Base-by-base conservation (phyloP, 2,329 filamentous ascomycete species). In the Malbranchea cinnamomea region DNA sequence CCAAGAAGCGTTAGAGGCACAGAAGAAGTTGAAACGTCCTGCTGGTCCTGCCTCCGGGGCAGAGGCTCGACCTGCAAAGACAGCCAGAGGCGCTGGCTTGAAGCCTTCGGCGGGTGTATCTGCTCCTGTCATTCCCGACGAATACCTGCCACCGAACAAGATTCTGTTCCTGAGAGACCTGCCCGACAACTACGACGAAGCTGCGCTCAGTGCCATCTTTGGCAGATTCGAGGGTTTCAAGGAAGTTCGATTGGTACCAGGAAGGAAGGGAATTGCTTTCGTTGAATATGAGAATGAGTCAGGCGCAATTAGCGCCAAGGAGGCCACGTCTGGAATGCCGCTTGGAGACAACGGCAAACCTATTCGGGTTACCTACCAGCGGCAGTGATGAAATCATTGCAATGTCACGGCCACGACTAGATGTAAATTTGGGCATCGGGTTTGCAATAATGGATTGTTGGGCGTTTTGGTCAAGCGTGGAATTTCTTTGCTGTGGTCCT, bases 111-210 rank as follows among this genome's bases (percentile, higher is more conserved):
- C 71, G 34, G 67, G 73, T 4, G 65, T 72, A 9, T 66, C 73
- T 1, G 65, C 76, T 3, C 67, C 78, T 7, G 77, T 84, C 32
- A 76, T 95, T 11, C 84, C 85, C n/a, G 89, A 95, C 68, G 89
- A 98, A 59, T 95, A 93, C 55, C 71, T 95, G 3, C 87, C 87
- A 3, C 87, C 89, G 20, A 95, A 95, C 70, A 94, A 93, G 63
- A 92, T 84, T 42, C 69, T 98, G 20, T 92, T 95, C 60, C 64
- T 95, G 37, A 83, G 91, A 60, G 87, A 95, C 46, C 59, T 98
- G 20, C 85, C 89, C 6, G 81, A 87, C 39, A 79, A 83, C 40
- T 83, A 80, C 56, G 79, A 80, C 52, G 73, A 81, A 46, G 84
- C 92, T 40, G 71, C 67, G 14, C 69, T 98, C 32, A 78, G 74